phyloP scores from a whole-genome alignment of 306 rosid genomes.

The Inga oerstediana region DNA sequence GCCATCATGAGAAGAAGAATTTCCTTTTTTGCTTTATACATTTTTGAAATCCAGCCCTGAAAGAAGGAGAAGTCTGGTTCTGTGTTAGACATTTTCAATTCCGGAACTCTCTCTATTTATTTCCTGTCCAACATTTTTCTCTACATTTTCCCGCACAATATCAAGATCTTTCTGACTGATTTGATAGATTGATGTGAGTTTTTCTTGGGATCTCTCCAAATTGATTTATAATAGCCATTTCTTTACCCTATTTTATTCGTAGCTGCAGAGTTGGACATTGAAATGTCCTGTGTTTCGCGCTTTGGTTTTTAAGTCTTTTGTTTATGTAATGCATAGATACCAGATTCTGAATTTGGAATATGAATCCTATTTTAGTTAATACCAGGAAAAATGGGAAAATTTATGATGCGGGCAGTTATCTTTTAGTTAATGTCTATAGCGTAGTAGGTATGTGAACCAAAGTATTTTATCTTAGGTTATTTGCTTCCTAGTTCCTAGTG shows the following conservation, averaged over 20 bases:
- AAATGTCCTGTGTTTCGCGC: constrained; percentile 9
- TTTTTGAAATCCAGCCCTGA: constrained; percentile 28
- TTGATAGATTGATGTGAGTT: constrained; percentile 17
- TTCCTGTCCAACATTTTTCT: constrained; percentile 37
- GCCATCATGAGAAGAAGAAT: constrained; percentile 27
- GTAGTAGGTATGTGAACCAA: constrained; percentile 3
- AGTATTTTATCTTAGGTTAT: neutral
- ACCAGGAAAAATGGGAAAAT: constrained; percentile 22
- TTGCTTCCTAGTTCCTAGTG: constrained; percentile 30
- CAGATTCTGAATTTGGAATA: constrained; percentile 37
- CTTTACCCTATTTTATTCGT: neutral
- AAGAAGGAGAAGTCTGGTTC: neutral
- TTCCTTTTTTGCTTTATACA: constrained; percentile 33
- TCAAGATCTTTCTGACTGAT: neutral
- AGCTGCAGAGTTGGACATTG: constrained; percentile 19
- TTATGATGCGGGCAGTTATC: constrained; percentile 13
- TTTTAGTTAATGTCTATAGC: constrained; percentile 17
- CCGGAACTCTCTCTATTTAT: neutral
- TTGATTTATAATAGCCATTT: constrained; percentile 19
- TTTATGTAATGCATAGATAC: constrained; percentile 12
- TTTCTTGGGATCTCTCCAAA: constrained; percentile 1
- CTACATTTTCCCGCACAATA: neutral
- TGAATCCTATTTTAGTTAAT: constrained; percentile 7
- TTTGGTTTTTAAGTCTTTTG: neutral
- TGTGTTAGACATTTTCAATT: constrained; percentile 23